phyloP scores from a whole-genome alignment of 345 rosid genomes.

The Camelina neglecta region DNA sequence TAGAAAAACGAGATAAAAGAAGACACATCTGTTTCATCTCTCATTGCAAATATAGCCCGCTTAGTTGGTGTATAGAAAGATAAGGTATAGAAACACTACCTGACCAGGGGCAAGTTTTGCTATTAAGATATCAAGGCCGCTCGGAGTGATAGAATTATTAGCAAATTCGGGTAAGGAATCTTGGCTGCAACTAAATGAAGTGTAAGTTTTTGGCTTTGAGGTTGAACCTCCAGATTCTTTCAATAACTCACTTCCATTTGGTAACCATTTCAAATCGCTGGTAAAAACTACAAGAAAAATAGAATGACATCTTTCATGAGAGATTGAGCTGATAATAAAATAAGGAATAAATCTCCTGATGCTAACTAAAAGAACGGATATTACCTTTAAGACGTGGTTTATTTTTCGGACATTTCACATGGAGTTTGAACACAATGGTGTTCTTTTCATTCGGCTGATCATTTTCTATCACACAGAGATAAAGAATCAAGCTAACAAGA shows the following conservation, averaged over 20 bases:
- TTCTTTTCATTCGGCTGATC: conserved; percentile 87
- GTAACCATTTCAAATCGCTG: conserved; percentile 75
- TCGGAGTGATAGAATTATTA: conserved; percentile 53
- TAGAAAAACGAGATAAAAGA: conserved; percentile 33
- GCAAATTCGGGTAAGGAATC: conserved; percentile 63
- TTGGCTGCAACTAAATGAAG: conserved; percentile 72
- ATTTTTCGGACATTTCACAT: conserved; percentile 58
- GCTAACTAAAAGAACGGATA: conserved; percentile 18
- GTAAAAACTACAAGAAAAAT: conserved; percentile 63
- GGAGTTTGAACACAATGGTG: conserved; percentile 92
- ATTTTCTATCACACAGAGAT: conserved; percentile 52
- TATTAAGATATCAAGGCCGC: conserved; percentile 49
- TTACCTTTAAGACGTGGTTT: conserved; percentile 65
- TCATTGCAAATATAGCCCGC: not conserved
- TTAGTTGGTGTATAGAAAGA: not conserved
- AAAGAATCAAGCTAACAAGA: not conserved
- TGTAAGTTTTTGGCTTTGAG: conserved; percentile 72
- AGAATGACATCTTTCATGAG: conserved; percentile 11
- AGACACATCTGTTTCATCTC: conserved; percentile 20
- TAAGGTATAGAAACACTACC: conserved; percentile 26
- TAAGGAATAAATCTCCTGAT: conserved; percentile 2
- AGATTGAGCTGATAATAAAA: conserved; percentile 6
- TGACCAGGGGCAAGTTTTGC: conserved; percentile 65
- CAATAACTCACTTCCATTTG: conserved; percentile 76
- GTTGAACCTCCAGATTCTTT: conserved; percentile 58